These are phyloP conservation scores for Dioscorea dumetorum DNA, from an alignment of 106 monocot genomes.

Conservation along the genomic window DNA sequence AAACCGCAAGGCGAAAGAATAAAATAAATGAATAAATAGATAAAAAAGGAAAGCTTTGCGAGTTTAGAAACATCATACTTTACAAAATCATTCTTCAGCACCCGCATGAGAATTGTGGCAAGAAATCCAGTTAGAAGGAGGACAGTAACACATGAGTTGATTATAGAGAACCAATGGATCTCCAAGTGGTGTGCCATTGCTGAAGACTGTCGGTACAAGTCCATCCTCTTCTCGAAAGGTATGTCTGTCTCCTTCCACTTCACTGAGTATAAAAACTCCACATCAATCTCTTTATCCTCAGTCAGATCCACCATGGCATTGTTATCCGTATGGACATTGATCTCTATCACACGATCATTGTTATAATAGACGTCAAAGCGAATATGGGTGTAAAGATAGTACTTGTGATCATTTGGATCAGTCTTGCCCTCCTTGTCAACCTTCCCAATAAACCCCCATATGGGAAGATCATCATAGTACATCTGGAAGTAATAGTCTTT, in stretches of 20 bases:
- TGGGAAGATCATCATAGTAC: constrained; percentile 86
- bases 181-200: constrained; percentile 51
- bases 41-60: no score
- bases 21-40: no score
- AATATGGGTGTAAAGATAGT: constrained; percentile 67
- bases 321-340: constrained; percentile 42
- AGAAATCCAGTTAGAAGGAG: constrained; percentile 75
- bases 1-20: no score
- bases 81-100: constrained; percentile 81
- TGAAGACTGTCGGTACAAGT: constrained; percentile 62
- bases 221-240: constrained; percentile 84
- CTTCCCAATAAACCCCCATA: constrained; percentile 87
- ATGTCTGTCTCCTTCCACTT: constrained; percentile 67
- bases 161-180: constrained; percentile 86
- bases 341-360: constrained; percentile 68
- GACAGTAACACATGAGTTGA: constrained; percentile 81
- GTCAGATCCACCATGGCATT: constrained; percentile 58
- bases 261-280: constrained; percentile 61
- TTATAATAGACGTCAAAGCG: constrained; percentile 66
- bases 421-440: constrained; percentile 52
- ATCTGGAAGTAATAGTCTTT: constrained; percentile 91
- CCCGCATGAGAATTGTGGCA: constrained; percentile 80
- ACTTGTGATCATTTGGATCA: constrained; percentile 62
- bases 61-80: constrained; percentile 37
- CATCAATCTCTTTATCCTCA: constrained; percentile 55